These are phyloP conservation scores for Blattamonas nauphoetae DNA, from an alignment of 78 protist genomes.

Conservation along the genomic window DNA sequence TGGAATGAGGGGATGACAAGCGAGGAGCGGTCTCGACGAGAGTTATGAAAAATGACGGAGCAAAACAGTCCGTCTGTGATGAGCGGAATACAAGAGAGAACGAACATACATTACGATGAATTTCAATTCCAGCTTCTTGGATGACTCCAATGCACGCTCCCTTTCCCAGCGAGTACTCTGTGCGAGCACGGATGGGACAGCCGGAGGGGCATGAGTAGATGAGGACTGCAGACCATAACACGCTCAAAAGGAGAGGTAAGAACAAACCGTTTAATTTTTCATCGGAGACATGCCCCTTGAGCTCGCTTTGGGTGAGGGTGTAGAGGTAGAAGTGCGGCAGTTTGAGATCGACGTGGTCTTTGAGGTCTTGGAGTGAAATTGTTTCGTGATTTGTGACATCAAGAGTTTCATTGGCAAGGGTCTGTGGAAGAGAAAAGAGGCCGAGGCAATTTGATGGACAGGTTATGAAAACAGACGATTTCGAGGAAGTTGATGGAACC, in stretches of 20 bases:
- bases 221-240: neutral
- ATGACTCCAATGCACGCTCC: neutral
- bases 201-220: neutral
- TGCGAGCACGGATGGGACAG: neutral
- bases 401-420: too few species aligned
- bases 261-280: too few species aligned
- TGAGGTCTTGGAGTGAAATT: too few species aligned
- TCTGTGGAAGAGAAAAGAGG: too few species aligned
- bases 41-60: neutral
- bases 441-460: too few species aligned
- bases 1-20: neutral
- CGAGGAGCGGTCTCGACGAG: neutral
- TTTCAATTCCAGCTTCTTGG: neutral
- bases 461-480: neutral
- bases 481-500: neutral
- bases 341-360: too few species aligned
- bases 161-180: neutral
- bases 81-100: neutral
- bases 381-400: too few species aligned
- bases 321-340: neutral
- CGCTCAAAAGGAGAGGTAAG: too few species aligned
- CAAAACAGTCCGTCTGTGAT: neutral
- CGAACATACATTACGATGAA: neutral
- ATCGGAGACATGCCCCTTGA: too few species aligned
- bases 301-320: too few species aligned